Conservation (phyloP, 1,284 basidiomycete species). For the Gymnopus androsaceus region DNA sequence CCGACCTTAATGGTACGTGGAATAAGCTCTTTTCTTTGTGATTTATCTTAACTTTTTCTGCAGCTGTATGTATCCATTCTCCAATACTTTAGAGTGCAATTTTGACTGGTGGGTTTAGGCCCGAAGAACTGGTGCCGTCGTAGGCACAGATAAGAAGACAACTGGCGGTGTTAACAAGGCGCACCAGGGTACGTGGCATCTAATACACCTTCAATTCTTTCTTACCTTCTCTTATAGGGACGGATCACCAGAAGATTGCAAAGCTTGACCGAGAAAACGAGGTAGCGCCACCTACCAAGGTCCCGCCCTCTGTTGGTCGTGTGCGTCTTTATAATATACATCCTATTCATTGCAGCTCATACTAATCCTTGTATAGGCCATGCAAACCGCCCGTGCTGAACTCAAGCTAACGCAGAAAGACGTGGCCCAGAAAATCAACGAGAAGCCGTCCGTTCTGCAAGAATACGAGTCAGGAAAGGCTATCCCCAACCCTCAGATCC, state of each 20-base stretch:
- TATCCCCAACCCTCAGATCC: slow-evolving; percentile 86
- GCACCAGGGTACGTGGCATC: slow-evolving; percentile 54
- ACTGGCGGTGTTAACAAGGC: slow-evolving; percentile 71
- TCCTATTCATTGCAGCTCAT: neutral
- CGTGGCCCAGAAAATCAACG: slow-evolving; percentile 89
- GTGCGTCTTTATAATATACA: slow-evolving; percentile 51
- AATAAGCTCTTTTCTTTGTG: slow-evolving; percentile 11
- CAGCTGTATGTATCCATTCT: slow-evolving; percentile 48
- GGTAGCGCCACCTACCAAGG: slow-evolving; percentile 90
- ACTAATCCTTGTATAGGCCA: slow-evolving; percentile 54
- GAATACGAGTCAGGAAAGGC: slow-evolving; percentile 93
- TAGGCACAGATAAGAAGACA: slow-evolving; percentile 78
- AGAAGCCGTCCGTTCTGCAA: slow-evolving; percentile 84
- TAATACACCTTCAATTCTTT: neutral
- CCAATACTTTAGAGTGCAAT: neutral
- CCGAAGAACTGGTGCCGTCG: slow-evolving; percentile 68
- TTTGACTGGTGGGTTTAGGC: slow-evolving; percentile 45
- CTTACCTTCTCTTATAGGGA: slow-evolving; percentile 49
- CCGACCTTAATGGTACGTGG: slow-evolving; percentile 72
- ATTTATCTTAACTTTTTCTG: slow-evolving; percentile 14
- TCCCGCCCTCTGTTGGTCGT: slow-evolving; percentile 80
- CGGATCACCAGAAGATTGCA: slow-evolving; percentile 92
- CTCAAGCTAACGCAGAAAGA: slow-evolving; percentile 90
- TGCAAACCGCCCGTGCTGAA: slow-evolving; percentile 80
- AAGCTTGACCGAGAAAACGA: slow-evolving; percentile 96